These are phyloP conservation scores for Prunus kanzakura DNA, from an alignment of 306 rosid genomes.

Conservation along the genomic window DNA sequence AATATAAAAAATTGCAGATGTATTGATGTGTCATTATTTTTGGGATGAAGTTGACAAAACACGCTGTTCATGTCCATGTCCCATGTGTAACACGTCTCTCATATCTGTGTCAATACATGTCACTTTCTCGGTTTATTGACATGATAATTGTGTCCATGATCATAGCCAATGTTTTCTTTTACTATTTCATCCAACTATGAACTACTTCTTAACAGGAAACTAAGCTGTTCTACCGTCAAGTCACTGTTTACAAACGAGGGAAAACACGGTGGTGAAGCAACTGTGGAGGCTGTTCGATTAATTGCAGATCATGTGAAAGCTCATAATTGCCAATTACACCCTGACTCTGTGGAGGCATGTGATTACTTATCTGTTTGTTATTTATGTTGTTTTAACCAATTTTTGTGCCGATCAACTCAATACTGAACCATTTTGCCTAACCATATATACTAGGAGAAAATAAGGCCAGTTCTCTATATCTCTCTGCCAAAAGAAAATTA, in stretches of 20 bases:
- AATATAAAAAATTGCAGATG: neutral
- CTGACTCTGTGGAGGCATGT: conserved; percentile 70
- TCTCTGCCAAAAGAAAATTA: neutral
- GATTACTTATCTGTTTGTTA: conserved; percentile 1
- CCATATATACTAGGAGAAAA: neutral
- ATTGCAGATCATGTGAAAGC: conserved; percentile 78
- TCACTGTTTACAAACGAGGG: conserved; percentile 81
- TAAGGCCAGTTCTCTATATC: neutral
- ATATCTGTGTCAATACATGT: neutral
- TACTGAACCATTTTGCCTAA: neutral
- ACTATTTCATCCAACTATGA: neutral
- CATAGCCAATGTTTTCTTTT: neutral
- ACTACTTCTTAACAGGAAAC: conserved; percentile 59
- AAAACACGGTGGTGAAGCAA: conserved; percentile 87
- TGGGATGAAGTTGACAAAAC: neutral
- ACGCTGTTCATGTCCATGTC: neutral
- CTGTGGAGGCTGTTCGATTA: conserved; percentile 84
- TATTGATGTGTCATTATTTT: neutral
- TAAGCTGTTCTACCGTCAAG: conserved; percentile 66
- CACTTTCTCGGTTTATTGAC: neutral
- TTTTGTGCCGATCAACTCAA: neutral
- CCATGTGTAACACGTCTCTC: neutral
- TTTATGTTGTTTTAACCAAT: neutral
- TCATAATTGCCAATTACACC: conserved; percentile 73
- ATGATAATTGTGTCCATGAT: neutral